Evolutionary conservation across 495 filamentous ascomycete species (phyloP), one percentile per base, ranked within the genome.

Genomic region (Penicillium antarcticum): DNA sequence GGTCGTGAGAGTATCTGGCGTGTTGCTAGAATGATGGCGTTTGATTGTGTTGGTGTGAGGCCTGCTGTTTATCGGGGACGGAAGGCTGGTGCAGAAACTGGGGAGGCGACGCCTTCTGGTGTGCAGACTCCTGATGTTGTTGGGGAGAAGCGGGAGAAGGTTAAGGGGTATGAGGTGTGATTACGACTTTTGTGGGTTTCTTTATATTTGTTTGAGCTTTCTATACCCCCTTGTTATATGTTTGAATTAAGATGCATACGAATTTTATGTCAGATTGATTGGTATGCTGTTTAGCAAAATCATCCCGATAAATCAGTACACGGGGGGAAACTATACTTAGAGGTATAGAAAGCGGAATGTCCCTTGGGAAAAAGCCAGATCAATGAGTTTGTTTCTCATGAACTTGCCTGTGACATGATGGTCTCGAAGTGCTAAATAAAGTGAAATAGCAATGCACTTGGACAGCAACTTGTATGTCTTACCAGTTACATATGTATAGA

Each of bases 1-100:
- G 89, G 91, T 0, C 70, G 91, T 11, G 63, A 79, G 53, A 91
- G 84, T 14, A 85, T 92, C 47, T 59, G 57, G 1, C 71, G 79
- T 26, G 90, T 87, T 1, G 70, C 81, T 53, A 83, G 81, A 65
- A 71, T 77, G 45, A 89, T 96, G 54, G 77, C 67, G 26, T 58
- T 81, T 40, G 92, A 97, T 67, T 50, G 90, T 8, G 79, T 76
- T 6, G 91, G 91, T 0, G 83, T 72, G 67, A 77, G 69, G 50
- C 67, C 58, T 9, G 46, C 34, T 39, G 37, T 64, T 48, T 56
- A 69, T 43, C 61, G 66, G 2, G 71, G 63, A 0, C 46, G 45
- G 3, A 60, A 60, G 46, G 42, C 45, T 42, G 45, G 33, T 23
- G 32, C 19, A 16, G 57, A 51, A 21, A 62, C 65, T 49, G 57